Conservation (phyloP, 1,284 basidiomycete species). For the Hypsizygus ulmarius region DNA sequence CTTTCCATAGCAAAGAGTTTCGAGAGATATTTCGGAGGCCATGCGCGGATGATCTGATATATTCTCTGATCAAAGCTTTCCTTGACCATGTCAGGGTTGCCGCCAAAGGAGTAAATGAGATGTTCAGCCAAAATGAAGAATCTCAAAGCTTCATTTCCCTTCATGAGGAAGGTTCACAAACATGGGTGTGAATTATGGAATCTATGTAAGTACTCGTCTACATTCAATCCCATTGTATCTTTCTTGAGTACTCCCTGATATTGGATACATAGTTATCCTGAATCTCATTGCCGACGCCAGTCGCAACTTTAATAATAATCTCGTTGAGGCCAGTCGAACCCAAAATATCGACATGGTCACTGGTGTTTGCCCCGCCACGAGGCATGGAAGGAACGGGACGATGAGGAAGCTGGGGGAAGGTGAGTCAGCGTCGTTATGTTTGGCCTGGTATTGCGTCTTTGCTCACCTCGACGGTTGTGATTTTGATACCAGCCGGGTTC, state of each 20-base stretch:
- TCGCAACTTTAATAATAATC: conserved; percentile 86
- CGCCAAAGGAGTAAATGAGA: conserved; percentile 16
- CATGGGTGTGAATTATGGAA: not conserved
- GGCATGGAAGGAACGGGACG: conserved; percentile 73
- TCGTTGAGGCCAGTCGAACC: conserved; percentile 88
- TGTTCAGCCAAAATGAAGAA: conserved; percentile 11
- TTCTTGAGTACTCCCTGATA: conserved; percentile 75
- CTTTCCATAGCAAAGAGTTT: conserved; percentile 19
- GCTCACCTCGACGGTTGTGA: conserved; percentile 83
- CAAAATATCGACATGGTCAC: conserved; percentile 93
- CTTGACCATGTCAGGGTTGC: conserved; percentile 8
- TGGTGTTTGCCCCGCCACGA: conserved; percentile 88
- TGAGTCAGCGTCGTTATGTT: conserved; percentile 7
- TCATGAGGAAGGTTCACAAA: not conserved
- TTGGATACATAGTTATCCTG: conserved; percentile 75
- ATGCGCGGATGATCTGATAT: conserved; percentile 10
- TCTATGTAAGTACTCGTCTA: conserved; percentile 2
- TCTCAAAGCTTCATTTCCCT: not conserved
- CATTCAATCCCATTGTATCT: conserved; percentile 74
- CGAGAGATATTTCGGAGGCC: conserved; percentile 14
- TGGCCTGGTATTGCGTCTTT: conserved; percentile 3
- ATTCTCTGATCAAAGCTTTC: conserved; percentile 16
- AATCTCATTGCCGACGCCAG: conserved; percentile 72
- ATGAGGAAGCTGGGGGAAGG: conserved; percentile 70
- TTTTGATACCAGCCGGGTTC: conserved; percentile 89